Evolutionary conservation across 257 asterid genomes (phyloP).

Genomic region (Solanum arcanum): DNA sequence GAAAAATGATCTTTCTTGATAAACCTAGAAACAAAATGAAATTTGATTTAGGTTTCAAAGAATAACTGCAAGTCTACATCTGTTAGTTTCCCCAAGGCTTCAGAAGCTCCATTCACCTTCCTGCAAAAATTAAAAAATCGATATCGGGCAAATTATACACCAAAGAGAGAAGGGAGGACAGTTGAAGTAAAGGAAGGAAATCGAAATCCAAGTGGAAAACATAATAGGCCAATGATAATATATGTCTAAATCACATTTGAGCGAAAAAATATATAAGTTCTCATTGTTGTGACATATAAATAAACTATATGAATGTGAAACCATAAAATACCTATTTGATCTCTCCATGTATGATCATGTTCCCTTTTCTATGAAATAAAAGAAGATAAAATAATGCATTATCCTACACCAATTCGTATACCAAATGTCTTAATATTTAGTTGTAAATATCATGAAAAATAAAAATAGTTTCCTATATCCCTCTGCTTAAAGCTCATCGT

Average conservation of each 20-base stretch:
- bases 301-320: neutral
- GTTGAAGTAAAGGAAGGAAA: neutral
- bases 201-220: neutral
- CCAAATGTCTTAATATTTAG: too few relatives aligned
- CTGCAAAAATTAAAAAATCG: slow-evolving; percentile 18
- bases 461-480: neutral
- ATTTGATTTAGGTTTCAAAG: slow-evolving; percentile 30
- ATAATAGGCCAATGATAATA: neutral
- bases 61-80: slow-evolving; percentile 78
- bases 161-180: neutral
- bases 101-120: slow-evolving; percentile 69
- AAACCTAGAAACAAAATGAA: too few relatives aligned
- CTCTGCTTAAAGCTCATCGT: neutral
- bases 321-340: neutral
- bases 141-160: neutral
- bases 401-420: neutral
- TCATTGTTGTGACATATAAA: neutral
- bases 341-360: neutral
- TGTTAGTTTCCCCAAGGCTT: slow-evolving; percentile 58
- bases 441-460: too few relatives aligned
- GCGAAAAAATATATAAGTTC: neutral
- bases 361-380: neutral
- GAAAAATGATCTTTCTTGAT: neutral
- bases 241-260: neutral
- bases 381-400: neutral